A percentile compares a stretch with the other conserved stretches of the same genome.
Evolutionary conservation across 2,329 filamentous ascomycete species (phyloP).

Genomic region (Pseudocercospora pini-densiflorae): DNA sequence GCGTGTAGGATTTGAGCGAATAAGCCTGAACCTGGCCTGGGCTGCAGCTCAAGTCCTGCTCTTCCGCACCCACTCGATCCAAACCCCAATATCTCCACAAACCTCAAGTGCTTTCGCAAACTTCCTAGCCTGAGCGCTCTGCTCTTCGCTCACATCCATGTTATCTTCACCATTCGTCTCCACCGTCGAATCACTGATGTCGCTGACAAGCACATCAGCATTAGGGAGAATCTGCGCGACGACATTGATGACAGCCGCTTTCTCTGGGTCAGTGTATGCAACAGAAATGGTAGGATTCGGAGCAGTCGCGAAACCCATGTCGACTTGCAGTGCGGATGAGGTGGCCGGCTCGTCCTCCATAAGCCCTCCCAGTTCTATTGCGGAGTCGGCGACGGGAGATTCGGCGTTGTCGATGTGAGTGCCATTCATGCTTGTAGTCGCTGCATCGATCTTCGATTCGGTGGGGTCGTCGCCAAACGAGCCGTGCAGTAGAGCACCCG

Average conservation of each 20-base stretch:
- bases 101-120: slow-evolving; percentile 52
- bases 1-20: too few relatives aligned
- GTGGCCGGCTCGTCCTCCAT: background rate
- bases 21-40: too few relatives aligned
- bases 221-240: slow-evolving; percentile 26
- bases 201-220: slow-evolving; percentile 24
- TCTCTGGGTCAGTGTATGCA: slow-evolving; percentile 50
- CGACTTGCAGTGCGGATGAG: slow-evolving; percentile 29
- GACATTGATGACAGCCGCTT: slow-evolving; percentile 47
- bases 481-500: slow-evolving; percentile 64
- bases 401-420: background rate
- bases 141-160: slow-evolving; percentile 36
- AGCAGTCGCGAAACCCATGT: slow-evolving; percentile 40
- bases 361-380: slow-evolving; percentile 1
- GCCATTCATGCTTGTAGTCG: background rate
- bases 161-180: slow-evolving; percentile 13
- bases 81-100: slow-evolving; percentile 55
- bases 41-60: too few relatives aligned
- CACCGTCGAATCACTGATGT: slow-evolving; percentile 14
- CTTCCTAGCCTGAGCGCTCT: slow-evolving; percentile 37
- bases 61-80: slow-evolving; percentile 54
- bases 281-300: slow-evolving; percentile 38
- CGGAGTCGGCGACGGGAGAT: slow-evolving; percentile 7
- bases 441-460: background rate
- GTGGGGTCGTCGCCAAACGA: slow-evolving; percentile 18